phyloP scores from a whole-genome alignment of 2,329 filamentous ascomycete genomes.

The Colletotrichum acutatum region DNA sequence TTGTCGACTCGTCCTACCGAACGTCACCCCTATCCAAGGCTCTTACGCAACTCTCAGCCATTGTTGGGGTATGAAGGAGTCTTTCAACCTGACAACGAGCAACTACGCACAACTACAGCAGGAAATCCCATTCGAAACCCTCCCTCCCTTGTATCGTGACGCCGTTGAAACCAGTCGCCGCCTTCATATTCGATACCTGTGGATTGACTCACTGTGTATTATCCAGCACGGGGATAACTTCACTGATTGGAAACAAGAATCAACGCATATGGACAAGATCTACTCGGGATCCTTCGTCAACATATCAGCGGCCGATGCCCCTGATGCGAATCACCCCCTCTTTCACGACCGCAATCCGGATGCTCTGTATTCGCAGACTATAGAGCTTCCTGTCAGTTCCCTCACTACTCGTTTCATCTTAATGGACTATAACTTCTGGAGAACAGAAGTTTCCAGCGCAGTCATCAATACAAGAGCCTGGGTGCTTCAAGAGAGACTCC shows the following conservation, averaged over 20 bases:
- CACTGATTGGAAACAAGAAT: background rate
- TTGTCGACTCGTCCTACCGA: background rate
- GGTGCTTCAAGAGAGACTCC: background rate
- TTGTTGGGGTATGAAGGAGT: background rate
- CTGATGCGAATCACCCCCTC: background rate
- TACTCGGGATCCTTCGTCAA: background rate
- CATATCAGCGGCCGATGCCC: background rate
- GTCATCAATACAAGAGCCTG: background rate
- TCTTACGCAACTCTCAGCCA: background rate
- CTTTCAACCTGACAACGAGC: background rate
- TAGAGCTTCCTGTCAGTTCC: background rate
- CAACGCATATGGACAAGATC: background rate
- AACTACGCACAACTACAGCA: background rate
- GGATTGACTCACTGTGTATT: background rate
- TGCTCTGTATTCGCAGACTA: background rate
- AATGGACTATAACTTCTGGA: background rate
- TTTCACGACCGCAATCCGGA: background rate
- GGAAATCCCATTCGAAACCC: background rate
- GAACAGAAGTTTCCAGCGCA: background rate
- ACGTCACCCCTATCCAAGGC: background rate
- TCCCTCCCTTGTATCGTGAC: background rate
- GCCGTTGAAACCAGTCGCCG: background rate
- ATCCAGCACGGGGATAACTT: background rate
- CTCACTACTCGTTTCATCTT: background rate
- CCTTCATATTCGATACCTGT: background rate